These are phyloP conservation scores for Diaporthe caulivora DNA, from an alignment of 2,329 filamentous ascomycete genomes.

Conservation along the genomic window DNA sequence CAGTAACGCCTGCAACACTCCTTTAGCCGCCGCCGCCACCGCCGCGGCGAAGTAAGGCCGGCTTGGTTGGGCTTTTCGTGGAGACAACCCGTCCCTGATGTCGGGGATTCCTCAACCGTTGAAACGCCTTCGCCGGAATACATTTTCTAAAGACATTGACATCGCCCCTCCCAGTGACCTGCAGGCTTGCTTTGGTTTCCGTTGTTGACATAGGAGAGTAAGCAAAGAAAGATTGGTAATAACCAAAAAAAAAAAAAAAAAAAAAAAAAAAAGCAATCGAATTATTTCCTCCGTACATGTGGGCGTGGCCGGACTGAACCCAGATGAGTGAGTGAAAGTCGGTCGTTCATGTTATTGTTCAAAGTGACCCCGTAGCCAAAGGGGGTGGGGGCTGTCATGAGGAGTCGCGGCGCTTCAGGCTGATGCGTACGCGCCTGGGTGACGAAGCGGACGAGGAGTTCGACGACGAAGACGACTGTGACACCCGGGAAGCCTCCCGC, in stretches of 20 bases:
- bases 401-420: constrained; percentile 25
- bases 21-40: not conserved
- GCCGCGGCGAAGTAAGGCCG: not conserved
- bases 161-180: not conserved
- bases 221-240: not conserved
- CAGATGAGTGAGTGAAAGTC: not conserved
- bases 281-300: not conserved
- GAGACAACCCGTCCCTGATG: not conserved
- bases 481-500: constrained; percentile 11
- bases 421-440: constrained; percentile 21
- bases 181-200: not conserved
- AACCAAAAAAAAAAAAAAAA: too few species aligned
- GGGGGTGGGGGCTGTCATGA: constrained; percentile 1
- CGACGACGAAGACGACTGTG: not conserved
- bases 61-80: not conserved
- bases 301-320: not conserved
- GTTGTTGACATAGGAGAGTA: not conserved
- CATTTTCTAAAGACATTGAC: not conserved
- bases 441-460: not conserved
- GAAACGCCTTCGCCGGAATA: constrained; percentile 26
- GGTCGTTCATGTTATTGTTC: not conserved
- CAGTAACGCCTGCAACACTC: constrained; percentile 8
- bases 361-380: too few species aligned
- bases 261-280: not conserved
- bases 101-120: not conserved